These are phyloP conservation scores for Massariosphaeria phaeospora DNA, from an alignment of 495 filamentous ascomycete genomes.

Conservation along the genomic window DNA sequence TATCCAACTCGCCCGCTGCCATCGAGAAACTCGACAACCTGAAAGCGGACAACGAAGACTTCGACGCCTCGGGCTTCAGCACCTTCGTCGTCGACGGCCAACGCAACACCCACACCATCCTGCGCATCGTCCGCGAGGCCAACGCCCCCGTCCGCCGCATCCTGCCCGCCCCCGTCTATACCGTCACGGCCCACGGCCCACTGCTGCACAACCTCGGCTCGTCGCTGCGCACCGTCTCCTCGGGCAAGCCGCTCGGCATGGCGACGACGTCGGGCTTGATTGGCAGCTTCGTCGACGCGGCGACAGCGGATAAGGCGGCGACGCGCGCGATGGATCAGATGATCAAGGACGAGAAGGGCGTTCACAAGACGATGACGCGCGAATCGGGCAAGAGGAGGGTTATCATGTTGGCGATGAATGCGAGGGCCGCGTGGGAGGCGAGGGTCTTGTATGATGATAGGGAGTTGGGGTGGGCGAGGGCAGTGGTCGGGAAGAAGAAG, in stretches of 20 bases:
- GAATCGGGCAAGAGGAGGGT: neutral
- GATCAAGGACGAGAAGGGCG: neutral
- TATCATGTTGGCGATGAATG: neutral
- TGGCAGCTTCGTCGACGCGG: neutral
- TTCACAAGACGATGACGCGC: too few species aligned
- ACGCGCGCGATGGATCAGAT: neutral
- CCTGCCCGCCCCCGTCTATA: neutral
- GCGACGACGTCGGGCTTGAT: neutral
- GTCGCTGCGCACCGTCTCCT: neutral
- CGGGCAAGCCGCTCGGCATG: neutral
- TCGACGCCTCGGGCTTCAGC: neutral
- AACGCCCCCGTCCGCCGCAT: neutral
- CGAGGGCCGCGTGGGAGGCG: neutral
- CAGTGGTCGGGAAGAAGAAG: neutral
- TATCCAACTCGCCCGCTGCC: neutral
- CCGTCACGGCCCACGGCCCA: neutral
- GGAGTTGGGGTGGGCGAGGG: neutral
- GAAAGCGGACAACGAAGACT: neutral
- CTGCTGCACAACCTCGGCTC: constrained; percentile 1
- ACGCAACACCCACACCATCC: neutral
- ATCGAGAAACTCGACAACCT: neutral
- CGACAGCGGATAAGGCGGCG: neutral
- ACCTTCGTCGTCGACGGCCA: neutral
- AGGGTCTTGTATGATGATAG: neutral
- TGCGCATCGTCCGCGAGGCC: neutral